Evolutionary conservation across 2,329 filamentous ascomycete genomes (phyloP), one percentile per base, ranked within the genome.

Genomic region (Aspergillus sp.): DNA sequence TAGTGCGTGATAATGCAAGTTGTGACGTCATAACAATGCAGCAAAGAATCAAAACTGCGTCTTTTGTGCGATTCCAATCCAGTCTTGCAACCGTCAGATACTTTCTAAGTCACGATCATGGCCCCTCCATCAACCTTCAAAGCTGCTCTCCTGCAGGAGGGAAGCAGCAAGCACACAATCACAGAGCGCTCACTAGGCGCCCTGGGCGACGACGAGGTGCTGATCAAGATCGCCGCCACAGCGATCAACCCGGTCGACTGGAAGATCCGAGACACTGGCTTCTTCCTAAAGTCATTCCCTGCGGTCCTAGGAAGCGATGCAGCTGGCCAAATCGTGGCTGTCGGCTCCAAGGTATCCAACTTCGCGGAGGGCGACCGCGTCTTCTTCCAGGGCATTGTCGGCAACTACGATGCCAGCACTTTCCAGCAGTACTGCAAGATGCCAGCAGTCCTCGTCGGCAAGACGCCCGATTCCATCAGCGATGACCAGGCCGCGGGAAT

Each of bases 351-450:
- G 5, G 68, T 68, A 4, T 48, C 59, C 1, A 56, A 44, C 13
- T 60, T 67, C 50, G 39, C 52, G 3, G 49, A 60, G 6, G 67
- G 68, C 52, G 68, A 70, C 42, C 63, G 68, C 12, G 66, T 71
- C 30, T 72, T 74, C 63, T 75, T 75, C 62, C 68, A 72, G 48
- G 72, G 72, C 4, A 71, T 74, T 17, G 56, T 74, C 4, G 65
- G 62, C 22, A 66, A 68, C 20, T 65, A 66, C 26, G 61, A 72
- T 44, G 61, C 62, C 1, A 66, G 62, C 2, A 73, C 73, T 1
- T 76, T 75, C 62, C 74, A 76, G 59, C 68, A 76, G 52, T 76
- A 75, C 57, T 67, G 67, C 61, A 70, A 69, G 39, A 71, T 74
- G 56, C 68, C 69, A 4, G 70, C 69, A 0, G 64, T 62, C 7